These are phyloP conservation scores for Talaromyces ruber DNA, from an alignment of 495 filamentous ascomycete genomes.

Conservation along the genomic window DNA sequence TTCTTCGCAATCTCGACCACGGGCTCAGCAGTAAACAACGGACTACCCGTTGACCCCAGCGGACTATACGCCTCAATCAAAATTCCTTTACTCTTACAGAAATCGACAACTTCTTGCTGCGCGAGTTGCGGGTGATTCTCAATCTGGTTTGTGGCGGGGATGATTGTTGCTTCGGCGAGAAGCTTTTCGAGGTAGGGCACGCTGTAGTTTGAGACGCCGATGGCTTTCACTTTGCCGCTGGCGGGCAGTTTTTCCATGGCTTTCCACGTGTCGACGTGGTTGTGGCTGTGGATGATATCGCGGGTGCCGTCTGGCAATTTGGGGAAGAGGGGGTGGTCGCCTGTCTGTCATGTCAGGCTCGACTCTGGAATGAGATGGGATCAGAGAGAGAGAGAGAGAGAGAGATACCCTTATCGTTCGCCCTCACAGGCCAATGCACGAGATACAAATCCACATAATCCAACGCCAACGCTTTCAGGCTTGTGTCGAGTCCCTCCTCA, in stretches of 20 bases:
- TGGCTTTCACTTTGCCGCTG: conserved; percentile 63
- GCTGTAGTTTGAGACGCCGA: conserved; percentile 82
- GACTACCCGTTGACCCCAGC: conserved; percentile 69
- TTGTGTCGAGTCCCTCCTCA: conserved; percentile 59
- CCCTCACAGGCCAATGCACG: conserved; percentile 74
- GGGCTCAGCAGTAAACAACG: conserved; percentile 57
- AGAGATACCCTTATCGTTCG: conserved; percentile 62
- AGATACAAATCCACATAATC: conserved; percentile 81
- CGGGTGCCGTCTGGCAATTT: conserved; percentile 61
- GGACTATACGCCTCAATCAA: conserved; percentile 71
- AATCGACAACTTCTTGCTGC: conserved; percentile 76
- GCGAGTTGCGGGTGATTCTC: conserved; percentile 76
- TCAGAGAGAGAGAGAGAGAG: not conserved
- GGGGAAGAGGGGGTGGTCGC: conserved; percentile 70
- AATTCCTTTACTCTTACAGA: conserved; percentile 64
- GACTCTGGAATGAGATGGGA: not conserved
- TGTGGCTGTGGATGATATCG: conserved; percentile 56
- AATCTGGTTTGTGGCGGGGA: conserved; percentile 86
- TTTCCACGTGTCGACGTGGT: conserved; percentile 69
- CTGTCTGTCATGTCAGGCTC: conserved; percentile 19
- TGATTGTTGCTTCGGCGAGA: conserved; percentile 52
- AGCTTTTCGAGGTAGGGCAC: conserved; percentile 63
- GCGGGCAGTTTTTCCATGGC: conserved; percentile 64
- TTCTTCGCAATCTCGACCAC: conserved; percentile 64
- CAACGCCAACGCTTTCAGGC: conserved; percentile 60